Percentiles rank a stretch among this genome's conserved stretches.
phyloP scores from a whole-genome alignment of 2,329 filamentous ascomycete genomes.

The Sclerotiophoma versabilis region DNA sequence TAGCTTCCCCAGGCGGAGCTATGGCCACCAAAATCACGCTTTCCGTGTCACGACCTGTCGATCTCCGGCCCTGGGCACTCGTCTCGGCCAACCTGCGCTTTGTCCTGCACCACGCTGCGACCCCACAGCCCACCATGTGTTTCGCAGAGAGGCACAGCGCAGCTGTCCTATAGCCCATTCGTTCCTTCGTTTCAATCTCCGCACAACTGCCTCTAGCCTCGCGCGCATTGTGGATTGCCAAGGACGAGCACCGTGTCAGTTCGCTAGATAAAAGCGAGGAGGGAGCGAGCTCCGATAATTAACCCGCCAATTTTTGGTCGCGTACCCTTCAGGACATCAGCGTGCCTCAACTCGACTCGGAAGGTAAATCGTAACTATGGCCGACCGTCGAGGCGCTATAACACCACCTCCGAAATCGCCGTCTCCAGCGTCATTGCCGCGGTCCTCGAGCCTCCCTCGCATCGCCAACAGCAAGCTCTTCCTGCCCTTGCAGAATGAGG shows the following conservation, averaged over 20 bases:
- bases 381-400: slow-evolving; percentile 21
- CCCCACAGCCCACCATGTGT: slow-evolving; percentile 19
- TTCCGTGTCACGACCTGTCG: slow-evolving; percentile 19
- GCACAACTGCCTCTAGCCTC: not conserved
- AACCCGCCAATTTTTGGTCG: not conserved
- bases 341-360: not conserved
- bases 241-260: not conserved
- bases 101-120: slow-evolving; percentile 22
- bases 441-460: slow-evolving; percentile 40
- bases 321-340: not conserved
- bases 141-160: slow-evolving; percentile 7
- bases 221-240: not conserved
- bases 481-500: slow-evolving; percentile 50
- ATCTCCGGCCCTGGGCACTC: slow-evolving; percentile 28
- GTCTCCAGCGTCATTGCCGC: slow-evolving; percentile 23
- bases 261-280: slow-evolving; percentile 12
- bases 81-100: slow-evolving; percentile 29
- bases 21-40: slow-evolving; percentile 20
- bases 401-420: slow-evolving; percentile 28
- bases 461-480: slow-evolving; percentile 50
- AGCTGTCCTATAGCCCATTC: slow-evolving; percentile 4
- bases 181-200: not conserved
- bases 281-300: not conserved
- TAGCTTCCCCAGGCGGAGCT: slow-evolving; percentile 23
- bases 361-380: slow-evolving; percentile 17